Evolutionary conservation across 164 flowering plant species (phyloP), one percentile per base, ranked within the genome.

Genomic region (Annona cherimola): DNA sequence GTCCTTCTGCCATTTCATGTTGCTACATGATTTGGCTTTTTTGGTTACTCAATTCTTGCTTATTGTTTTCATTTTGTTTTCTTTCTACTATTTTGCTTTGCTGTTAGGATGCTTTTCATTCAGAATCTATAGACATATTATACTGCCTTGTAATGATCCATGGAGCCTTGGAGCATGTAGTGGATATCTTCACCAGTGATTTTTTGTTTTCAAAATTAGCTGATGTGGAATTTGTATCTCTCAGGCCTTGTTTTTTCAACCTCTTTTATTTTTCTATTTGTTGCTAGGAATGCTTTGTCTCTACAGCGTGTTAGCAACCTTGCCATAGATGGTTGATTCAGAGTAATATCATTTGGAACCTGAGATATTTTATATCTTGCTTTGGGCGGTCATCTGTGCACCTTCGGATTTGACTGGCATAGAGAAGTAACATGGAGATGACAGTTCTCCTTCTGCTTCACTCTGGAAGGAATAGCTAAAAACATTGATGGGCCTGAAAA

Each of bases 61-160:
- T 63, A 42, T 64, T 64, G 67, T 40, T 64, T 64, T 64, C 18
- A 44, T 4, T 41, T 64, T 64, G 11, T 5, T 11, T 64, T 60
- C 65, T 69, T 73, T 43, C 67, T 26, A 26, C 41, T 40, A 16
- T 42, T 41, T 42, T 57, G 59, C 11, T 63, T 18, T 63, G 73
- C 67, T 67, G 67, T 55, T 69, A 76, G 75, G 63, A 75, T 72
- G 45, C 69, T 73, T 80, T 73, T 71, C 44, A 62, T 41, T 69
- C 41, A 74, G 79, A 80, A 74, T 54, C 72, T 74, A 63, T 67
- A 66, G 75, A 72, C 69, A 74, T 41, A 54, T 50, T 79, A 46
- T 73, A 69, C 63, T 77, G 77, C 64, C 66, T 69, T 79, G 71
- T 76, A 74, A 62, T 71, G 77, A 79, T 76, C 69, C 69, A 40